Percentiles rank a stretch among this genome's conserved stretches.
phyloP scores from a whole-genome alignment of 2,329 filamentous ascomycete species.

The Lizonia empirigonia region DNA sequence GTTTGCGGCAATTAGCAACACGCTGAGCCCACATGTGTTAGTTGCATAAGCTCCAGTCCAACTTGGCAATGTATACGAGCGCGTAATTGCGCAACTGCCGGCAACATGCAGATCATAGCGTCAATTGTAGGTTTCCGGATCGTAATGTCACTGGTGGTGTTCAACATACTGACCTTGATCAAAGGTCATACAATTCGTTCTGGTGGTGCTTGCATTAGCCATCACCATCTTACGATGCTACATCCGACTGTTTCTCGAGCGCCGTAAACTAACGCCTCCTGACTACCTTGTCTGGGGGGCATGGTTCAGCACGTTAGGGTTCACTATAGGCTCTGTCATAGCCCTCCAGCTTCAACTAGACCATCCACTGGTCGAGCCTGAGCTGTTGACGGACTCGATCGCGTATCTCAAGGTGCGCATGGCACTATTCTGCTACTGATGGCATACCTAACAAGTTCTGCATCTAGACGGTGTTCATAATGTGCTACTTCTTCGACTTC shows the following conservation, averaged over 20 bases:
- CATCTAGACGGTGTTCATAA: conserved; percentile 25
- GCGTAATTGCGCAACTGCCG: neutral
- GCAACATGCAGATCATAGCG: conserved; percentile 13
- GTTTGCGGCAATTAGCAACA: neutral
- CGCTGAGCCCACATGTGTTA: neutral
- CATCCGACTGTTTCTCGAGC: conserved; percentile 22
- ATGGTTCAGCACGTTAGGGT: conserved; percentile 27
- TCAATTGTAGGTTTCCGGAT: conserved; percentile 11
- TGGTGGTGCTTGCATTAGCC: conserved; percentile 22
- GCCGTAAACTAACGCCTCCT: conserved; percentile 19
- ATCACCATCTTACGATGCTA: conserved; percentile 27
- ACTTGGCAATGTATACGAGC: conserved; percentile 2
- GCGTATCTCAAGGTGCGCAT: conserved; percentile 22
- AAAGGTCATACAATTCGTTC: conserved; percentile 21
- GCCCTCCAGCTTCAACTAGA: conserved; percentile 24
- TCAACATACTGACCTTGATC: neutral
- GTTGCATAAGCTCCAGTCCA: neutral
- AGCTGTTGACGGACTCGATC: conserved; percentile 23
- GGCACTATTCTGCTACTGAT: neutral
- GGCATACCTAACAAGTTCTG: neutral
- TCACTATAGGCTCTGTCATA: conserved; percentile 23
- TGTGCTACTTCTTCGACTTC: conserved; percentile 30
- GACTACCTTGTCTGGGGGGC: conserved; percentile 32
- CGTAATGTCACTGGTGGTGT: neutral
- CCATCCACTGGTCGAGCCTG: conserved; percentile 24